Percentiles rank a stretch among this genome's conserved stretches.
These are phyloP conservation scores for Citrus mangshanensis DNA, from an alignment of 345 rosid genomes.

Conservation along the genomic window DNA sequence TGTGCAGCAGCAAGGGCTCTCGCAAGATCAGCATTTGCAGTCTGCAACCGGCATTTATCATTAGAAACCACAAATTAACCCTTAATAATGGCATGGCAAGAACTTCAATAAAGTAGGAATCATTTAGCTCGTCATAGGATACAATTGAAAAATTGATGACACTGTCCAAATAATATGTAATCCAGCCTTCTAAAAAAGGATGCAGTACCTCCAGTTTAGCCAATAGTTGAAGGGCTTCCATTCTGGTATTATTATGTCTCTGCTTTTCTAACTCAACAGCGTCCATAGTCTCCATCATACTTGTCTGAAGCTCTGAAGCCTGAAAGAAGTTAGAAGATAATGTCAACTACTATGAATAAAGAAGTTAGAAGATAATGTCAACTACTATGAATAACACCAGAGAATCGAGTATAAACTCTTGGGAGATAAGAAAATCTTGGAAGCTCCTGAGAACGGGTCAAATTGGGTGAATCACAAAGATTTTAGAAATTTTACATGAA, in stretches of 20 bases:
- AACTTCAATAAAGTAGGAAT: slow-evolving; percentile 4
- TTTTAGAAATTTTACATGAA: not conserved
- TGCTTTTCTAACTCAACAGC: slow-evolving; percentile 91
- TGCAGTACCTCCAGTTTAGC: slow-evolving; percentile 81
- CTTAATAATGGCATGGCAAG: slow-evolving; percentile 3
- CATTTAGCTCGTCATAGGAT: not conserved
- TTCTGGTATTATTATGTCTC: slow-evolving; percentile 93
- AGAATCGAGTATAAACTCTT: not conserved
- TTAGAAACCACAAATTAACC: slow-evolving; percentile 22
- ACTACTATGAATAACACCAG: not conserved
- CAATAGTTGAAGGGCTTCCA: slow-evolving; percentile 77
- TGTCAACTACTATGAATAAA: not conserved
- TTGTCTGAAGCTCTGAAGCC: slow-evolving; percentile 94
- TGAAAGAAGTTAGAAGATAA: slow-evolving; percentile 26
- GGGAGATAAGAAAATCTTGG: not conserved
- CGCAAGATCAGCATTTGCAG: slow-evolving; percentile 83
- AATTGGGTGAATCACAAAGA: not conserved
- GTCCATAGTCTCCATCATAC: slow-evolving; percentile 88
- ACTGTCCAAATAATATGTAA: slow-evolving; percentile 10
- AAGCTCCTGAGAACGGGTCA: not conserved
- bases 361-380: slow-evolving; percentile 18
- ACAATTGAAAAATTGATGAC: not conserved
- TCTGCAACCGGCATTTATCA: slow-evolving; percentile 51
- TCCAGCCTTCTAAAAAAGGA: slow-evolving; percentile 1
- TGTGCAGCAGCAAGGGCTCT: slow-evolving; percentile 74